Evolutionary conservation across 1,284 basidiomycete genomes (phyloP).

Genomic region (Apiotrichum siamense): DNA sequence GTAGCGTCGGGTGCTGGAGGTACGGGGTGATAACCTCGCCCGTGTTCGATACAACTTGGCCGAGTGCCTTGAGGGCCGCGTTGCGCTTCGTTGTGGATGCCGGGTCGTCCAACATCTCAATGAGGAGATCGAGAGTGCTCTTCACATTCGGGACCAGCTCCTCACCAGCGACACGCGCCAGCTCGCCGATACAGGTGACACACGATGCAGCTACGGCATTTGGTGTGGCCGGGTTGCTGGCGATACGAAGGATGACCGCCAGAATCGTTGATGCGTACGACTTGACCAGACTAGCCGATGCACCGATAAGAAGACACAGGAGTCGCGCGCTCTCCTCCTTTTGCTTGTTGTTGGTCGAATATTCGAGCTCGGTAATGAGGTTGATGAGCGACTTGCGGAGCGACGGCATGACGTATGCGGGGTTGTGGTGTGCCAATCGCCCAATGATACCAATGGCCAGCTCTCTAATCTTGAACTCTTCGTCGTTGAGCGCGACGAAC

Average conservation of each 20-base stretch:
- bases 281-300: conserved; percentile 89
- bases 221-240: conserved; percentile 78
- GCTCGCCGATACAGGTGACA: conserved; percentile 88
- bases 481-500: conserved; percentile 97
- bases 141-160: conserved; percentile 78
- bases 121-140: conserved; percentile 82
- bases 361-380: conserved; percentile 93
- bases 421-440: conserved; percentile 89
- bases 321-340: conserved; percentile 86
- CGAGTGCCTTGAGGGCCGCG: conserved; percentile 87
- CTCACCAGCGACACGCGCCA: conserved; percentile 89
- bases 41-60: conserved; percentile 92
- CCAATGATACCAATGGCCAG: conserved; percentile 89
- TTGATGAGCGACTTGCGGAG: conserved; percentile 94
- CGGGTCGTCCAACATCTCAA: conserved; percentile 80
- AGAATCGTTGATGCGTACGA: conserved; percentile 97
- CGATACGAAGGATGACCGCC: conserved; percentile 67
- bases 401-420: conserved; percentile 98
- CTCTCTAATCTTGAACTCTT: conserved; percentile 88
- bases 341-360: conserved; percentile 79
- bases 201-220: conserved; percentile 88
- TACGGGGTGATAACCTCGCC: conserved; percentile 91
- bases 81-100: conserved; percentile 72
- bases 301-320: conserved; percentile 77
- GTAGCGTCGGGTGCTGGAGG: conserved; percentile 80